phyloP scores from a whole-genome alignment of 2,329 filamentous ascomycete species.

The Botrytis elliptica region DNA sequence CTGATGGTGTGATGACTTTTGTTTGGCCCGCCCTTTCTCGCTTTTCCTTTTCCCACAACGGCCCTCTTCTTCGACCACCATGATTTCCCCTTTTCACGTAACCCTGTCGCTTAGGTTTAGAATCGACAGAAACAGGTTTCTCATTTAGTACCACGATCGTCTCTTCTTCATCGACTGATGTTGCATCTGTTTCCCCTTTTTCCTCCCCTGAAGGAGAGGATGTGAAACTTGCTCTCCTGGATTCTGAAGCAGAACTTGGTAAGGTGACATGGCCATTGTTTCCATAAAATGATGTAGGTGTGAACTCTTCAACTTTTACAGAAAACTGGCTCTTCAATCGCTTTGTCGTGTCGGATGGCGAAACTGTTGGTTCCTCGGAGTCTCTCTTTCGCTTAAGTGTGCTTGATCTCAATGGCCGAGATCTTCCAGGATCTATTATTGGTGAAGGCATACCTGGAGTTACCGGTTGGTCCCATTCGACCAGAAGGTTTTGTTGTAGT shows the following conservation, averaged over 20 bases:
- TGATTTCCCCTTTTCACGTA: slow-evolving; percentile 10
- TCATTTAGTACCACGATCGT: slow-evolving; percentile 32
- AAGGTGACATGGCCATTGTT: slow-evolving; percentile 20
- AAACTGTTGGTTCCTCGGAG: slow-evolving; percentile 20
- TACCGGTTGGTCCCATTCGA: background rate
- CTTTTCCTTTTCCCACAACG: slow-evolving; percentile 21
- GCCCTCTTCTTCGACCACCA: slow-evolving; percentile 21
- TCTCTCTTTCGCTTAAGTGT: slow-evolving; percentile 33
- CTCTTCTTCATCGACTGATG: slow-evolving; percentile 40
- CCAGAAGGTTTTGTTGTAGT: background rate
- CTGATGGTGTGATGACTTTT: background rate
- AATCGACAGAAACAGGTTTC: background rate
- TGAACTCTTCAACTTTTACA: slow-evolving; percentile 25
- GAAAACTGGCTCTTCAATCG: slow-evolving; percentile 4
- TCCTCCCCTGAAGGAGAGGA: slow-evolving; percentile 27
- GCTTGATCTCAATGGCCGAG: slow-evolving; percentile 4
- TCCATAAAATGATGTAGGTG: background rate
- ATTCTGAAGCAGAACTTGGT: slow-evolving; percentile 23
- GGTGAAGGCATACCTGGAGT: background rate
- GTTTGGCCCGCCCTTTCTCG: background rate
- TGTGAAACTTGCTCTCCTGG: slow-evolving; percentile 19
- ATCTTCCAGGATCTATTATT: slow-evolving; percentile 1
- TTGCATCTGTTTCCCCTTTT: slow-evolving; percentile 35
- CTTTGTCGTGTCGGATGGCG: slow-evolving; percentile 21
- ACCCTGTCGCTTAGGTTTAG: slow-evolving; percentile 19